Base-by-base conservation (phyloP, 768 basidiomycete species). In the Podaxis sp. region DNA sequence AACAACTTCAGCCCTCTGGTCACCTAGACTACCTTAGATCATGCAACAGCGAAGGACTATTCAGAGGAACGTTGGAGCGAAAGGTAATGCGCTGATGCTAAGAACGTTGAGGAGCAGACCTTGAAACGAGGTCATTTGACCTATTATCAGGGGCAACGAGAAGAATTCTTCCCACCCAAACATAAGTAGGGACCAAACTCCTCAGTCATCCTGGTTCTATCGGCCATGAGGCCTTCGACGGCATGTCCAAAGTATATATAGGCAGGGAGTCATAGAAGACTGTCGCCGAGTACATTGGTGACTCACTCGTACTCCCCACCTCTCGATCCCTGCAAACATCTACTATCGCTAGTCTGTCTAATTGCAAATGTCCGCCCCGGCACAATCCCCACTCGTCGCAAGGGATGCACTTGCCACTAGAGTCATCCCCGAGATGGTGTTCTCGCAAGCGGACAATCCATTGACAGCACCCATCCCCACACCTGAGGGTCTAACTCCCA, bases 361-460 rank as follows among this genome's bases (percentile, higher is more conserved):
- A 5, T 11, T 38, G 9, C n/a, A 23, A 4, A 59, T 59, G 57
- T 59, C 50, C n/a, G 27, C 25, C 4, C 10, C 25, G n/a, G 11
- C 38, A 18, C 25, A 25, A 42, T 53, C 59, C 1, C 32, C 18
- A 3, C n/a, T n/a, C n/a, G n/a, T n/a, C n/a, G n/a, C n/a, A n/a
- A n/a, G n/a, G n/a, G n/a, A n/a, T n/a, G n/a, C n/a, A n/a, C n/a
- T n/a, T n/a, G n/a, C n/a, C n/a, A n/a, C 50, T 59, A 38, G 51
- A n/a, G 28, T 7, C 2, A 53, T 60, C 35, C 59, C 59, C 1
- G 16, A 32, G 40, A 60, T 52, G 40, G 28, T 54, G 9, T 36
- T 68, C 23, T 68, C 67, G 18, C 61, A 61, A 5, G 65, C 47
- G 6, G 48, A 61, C 18, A 68, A 66, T 47, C 65, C 67, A 0